Base-by-base conservation (phyloP, 1,284 basidiomycete genomes). In the Tranzscheliella williamsii region DNA sequence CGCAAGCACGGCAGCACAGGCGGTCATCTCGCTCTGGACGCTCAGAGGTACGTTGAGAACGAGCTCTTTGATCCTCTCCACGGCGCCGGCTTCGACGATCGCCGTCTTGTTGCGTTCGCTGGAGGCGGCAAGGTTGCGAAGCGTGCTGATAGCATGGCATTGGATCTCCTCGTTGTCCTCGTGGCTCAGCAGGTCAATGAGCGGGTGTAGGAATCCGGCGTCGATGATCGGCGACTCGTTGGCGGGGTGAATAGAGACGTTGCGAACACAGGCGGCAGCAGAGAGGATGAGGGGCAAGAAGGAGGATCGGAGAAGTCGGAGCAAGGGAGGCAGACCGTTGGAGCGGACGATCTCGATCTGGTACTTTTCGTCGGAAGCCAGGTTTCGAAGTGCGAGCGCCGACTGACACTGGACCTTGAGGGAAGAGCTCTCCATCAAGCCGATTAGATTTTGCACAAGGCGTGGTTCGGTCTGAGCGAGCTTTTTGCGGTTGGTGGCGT, bases 211-310 rank as follows among this genome's bases (percentile, higher is more conserved):
- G 83, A 98, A 99, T 20, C 93, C 93, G 32, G 91, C 91, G 73
- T 99, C 95, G 78, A 99, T 99, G 79, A 99, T 99, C 15, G 95
- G 95, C 0, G 92, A 95, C 79, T 98, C 95, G 82, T 99, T 98
- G 77, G 88, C 86, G 0, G 95, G 95, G 78, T 98, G 95, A 58
- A 98, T 98, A 8, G 94, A 97, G 17, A 99, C 95, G 75, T 99
- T 99, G 56, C 95, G 89, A 27, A 98, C 95, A 78, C 95, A 99
- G 0, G 95, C 95, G 32, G 95, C 95, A 24, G 94, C 93, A 2
- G 94, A 97, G 26, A 99, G 86, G 70, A 99, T 98, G 56, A 98
- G 86, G n/a, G 95, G 95, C 20, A 98, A 86, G 79, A 97, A 99
- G 1, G 92, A 91, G 4, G 94, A 97, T 78, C 95, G 91, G 13